Conservation (phyloP, 768 basidiomycete species). For the Lactarius quietus region DNA sequence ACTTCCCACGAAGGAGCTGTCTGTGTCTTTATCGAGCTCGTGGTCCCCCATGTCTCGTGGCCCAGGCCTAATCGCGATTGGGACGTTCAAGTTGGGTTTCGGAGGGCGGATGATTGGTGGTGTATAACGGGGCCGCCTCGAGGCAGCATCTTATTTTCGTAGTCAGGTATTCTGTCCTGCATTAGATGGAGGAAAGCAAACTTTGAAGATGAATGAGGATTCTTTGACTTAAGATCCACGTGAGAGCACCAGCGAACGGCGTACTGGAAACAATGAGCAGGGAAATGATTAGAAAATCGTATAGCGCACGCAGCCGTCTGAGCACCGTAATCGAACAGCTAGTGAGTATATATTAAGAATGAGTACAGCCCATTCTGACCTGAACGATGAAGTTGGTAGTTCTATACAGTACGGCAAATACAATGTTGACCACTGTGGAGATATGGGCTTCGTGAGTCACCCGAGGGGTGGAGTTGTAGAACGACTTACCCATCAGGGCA, state of each 20-base stretch:
- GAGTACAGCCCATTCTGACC: too few species aligned
- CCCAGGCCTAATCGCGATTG: neutral
- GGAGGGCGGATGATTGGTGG: neutral
- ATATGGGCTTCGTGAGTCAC: too few species aligned
- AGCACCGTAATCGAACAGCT: neutral
- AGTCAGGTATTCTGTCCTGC: neutral
- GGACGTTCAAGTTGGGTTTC: neutral
- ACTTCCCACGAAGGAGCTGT: neutral
- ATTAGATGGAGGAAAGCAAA: slow-evolving; percentile 16
- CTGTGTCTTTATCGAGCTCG: neutral
- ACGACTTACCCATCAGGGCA: slow-evolving; percentile 42
- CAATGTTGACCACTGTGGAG: too few species aligned
- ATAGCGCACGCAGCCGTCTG: slow-evolving; percentile 16
- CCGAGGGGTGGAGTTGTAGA: neutral
- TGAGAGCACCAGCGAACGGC: slow-evolving; percentile 31
- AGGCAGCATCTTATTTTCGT: slow-evolving; percentile 25
- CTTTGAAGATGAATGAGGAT: slow-evolving; percentile 36
- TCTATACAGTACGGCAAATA: too few species aligned
- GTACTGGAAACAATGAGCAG: neutral
- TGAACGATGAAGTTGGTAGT: too few species aligned
- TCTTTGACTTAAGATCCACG: slow-evolving; percentile 37
- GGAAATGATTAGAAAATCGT: neutral
- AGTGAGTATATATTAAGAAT: neutral
- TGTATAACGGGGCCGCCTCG: slow-evolving; percentile 4
- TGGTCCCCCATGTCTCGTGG: neutral